These are phyloP conservation scores for Pichia inconspicua DNA, from an alignment of 1,139 yeast species.

Conservation along the genomic window DNA sequence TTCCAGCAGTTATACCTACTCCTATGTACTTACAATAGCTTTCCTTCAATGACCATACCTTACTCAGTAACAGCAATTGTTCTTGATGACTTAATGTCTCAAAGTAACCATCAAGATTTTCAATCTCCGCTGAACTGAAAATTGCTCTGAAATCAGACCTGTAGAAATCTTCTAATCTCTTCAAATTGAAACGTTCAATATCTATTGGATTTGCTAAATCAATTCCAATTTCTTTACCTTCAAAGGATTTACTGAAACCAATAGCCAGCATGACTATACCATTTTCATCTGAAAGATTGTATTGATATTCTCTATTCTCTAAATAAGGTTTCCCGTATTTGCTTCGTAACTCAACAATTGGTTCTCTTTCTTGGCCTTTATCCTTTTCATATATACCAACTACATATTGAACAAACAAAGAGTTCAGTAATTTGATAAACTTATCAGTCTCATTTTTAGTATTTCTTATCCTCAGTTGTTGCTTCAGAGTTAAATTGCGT, in stretches of 20 bases:
- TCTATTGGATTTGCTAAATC: constrained; percentile 56
- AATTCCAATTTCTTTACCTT: constrained; percentile 40
- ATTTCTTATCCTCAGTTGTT: constrained; percentile 19
- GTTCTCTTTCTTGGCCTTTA: constrained; percentile 3
- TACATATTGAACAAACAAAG: constrained; percentile 19
- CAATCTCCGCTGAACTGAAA: constrained; percentile 38
- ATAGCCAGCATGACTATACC: constrained; percentile 41
- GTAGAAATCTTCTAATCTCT: constrained; percentile 28
- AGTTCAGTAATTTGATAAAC: constrained; percentile 19
- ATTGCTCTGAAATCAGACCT: constrained; percentile 39
- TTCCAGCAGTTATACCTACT: constrained; percentile 49
- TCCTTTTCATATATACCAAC: constrained; percentile 12
- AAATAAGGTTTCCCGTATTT: constrained; percentile 37
- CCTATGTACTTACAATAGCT: constrained; percentile 59
- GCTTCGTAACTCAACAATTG: constrained; percentile 22
- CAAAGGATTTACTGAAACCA: constrained; percentile 19
- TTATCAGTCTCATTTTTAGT: constrained; percentile 17
- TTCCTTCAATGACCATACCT: constrained; percentile 69
- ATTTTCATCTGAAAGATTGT: constrained; percentile 53
- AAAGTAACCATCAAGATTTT: constrained; percentile 22
- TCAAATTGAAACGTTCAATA: constrained; percentile 29
- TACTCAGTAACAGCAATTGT: constrained; percentile 31
- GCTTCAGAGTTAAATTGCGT: constrained; percentile 18
- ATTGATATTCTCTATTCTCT: constrained; percentile 27
- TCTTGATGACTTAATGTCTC: constrained; percentile 5